Evolutionary conservation across 768 basidiomycete genomes (phyloP).

Genomic region (Phaffia tasmanica): DNA sequence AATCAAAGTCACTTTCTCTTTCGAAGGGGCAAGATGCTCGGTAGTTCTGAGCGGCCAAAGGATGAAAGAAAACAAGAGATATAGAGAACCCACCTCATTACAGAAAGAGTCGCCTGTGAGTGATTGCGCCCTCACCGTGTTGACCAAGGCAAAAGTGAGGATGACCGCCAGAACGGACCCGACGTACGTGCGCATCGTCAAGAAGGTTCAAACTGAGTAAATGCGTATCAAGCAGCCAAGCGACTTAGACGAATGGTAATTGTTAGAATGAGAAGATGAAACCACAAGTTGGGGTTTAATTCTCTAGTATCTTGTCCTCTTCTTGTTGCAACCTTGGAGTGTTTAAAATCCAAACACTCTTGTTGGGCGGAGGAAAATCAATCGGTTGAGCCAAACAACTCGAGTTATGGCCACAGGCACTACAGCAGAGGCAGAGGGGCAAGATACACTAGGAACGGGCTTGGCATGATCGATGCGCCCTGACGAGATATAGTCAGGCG

Average conservation of each 20-base stretch:
- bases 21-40: background rate
- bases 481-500: too few species aligned
- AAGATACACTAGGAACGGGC: too few species aligned
- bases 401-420: too few species aligned
- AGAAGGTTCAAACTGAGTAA: background rate
- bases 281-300: background rate
- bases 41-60: background rate
- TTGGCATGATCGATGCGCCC: too few species aligned
- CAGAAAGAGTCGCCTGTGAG: slow-evolving; percentile 15
- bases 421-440: too few species aligned
- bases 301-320: background rate
- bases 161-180: background rate
- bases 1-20: too few species aligned
- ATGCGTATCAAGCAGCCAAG: background rate
- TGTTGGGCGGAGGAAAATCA: too few species aligned
- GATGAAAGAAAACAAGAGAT: background rate
- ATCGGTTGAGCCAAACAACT: too few species aligned
- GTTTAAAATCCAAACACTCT: too few species aligned
- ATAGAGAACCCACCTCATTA: background rate
- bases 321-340: background rate
- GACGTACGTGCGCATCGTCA: background rate
- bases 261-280: background rate
- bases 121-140: background rate
- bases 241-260: background rate
- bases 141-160: background rate